Evolutionary conservation across 2,329 filamentous ascomycete genomes (phyloP), one percentile per base, ranked within the genome.

Genomic region (Aureobasidium sp.): DNA sequence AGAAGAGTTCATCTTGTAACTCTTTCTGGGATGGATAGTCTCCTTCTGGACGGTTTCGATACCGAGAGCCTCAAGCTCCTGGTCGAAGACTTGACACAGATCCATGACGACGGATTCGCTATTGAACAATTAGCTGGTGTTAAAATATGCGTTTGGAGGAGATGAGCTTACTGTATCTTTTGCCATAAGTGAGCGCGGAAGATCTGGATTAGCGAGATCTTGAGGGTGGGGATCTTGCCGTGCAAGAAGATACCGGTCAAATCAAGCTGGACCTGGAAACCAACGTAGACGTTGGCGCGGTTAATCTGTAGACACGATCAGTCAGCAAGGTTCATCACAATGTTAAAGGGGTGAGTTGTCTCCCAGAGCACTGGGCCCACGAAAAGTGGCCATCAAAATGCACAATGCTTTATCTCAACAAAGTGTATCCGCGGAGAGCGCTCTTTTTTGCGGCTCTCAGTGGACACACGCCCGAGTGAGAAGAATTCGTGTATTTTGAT

Each of bases 1-100:
- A 63, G 93, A 97, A 70, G 92, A 97, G 81, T 99, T 99, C 94
- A 99, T 99, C 85, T 99, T 99, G 85, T 99, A 99, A 5, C 91
- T 97, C 78, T 99, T 99, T 84, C 94, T 85, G 58, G 94, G 94
- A 80, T 99, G 94, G 64, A 99, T 99, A 0, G 94, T 97, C 79
- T 99, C 94, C 77, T 99, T 99, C 73, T 99, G 94, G 5, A 97
- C 94, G 2, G 91, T 95, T 76, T 99, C 94, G 63, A 99, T 97
- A 39, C 92, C 92, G 4, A 99, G 81, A 36, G 94, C 91, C 75
- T 99, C 94, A 47, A 99, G 79, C 73, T 99, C 94, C 72, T 97
- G 93, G 68, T 99, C 94, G 69, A 99, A 96, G 15, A 99, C 94
- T 73, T 99, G 95, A 69, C 94, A 97, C 71, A 99, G 77, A 81